Conservation (phyloP, 169 alveolate genomes). For the Plasmodium knowlesi region DNA sequence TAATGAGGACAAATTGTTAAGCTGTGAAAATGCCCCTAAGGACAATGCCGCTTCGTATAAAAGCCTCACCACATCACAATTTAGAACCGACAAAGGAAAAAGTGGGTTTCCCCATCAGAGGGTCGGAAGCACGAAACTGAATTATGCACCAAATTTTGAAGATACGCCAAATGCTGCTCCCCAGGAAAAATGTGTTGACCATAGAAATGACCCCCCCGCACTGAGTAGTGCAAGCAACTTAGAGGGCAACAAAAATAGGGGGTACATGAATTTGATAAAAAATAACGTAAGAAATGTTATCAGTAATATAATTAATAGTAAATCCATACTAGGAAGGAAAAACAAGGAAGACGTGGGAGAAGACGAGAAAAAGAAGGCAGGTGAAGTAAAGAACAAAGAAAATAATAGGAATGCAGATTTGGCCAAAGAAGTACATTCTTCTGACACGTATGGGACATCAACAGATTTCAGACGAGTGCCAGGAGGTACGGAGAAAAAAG, state of each 20-base stretch:
- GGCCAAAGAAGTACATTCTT: neutral
- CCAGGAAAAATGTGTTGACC: neutral
- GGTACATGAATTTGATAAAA: conserved; percentile 18
- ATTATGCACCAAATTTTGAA: neutral
- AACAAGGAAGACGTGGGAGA: neutral
- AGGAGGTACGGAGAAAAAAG: neutral
- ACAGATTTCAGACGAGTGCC: neutral
- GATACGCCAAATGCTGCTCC: neutral
- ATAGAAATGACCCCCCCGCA: neutral
- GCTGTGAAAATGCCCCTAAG: neutral
- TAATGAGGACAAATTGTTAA: neutral
- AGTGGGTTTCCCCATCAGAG: neutral
- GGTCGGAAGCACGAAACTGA: neutral
- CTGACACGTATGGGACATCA: neutral
- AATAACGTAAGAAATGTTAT: conserved; percentile 13
- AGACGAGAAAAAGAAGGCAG: neutral
- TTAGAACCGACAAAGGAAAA: conserved; percentile 6
- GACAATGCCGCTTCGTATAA: neutral
- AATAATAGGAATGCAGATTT: neutral
- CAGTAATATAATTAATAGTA: conserved; percentile 19
- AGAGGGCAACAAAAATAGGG: neutral
- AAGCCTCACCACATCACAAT: neutral
- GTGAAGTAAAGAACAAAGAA: neutral
- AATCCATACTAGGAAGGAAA: conserved; percentile 6
- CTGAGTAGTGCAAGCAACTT: neutral